These are phyloP conservation scores for Lactarius indigo DNA, from an alignment of 768 basidiomycete genomes.

Conservation along the genomic window DNA sequence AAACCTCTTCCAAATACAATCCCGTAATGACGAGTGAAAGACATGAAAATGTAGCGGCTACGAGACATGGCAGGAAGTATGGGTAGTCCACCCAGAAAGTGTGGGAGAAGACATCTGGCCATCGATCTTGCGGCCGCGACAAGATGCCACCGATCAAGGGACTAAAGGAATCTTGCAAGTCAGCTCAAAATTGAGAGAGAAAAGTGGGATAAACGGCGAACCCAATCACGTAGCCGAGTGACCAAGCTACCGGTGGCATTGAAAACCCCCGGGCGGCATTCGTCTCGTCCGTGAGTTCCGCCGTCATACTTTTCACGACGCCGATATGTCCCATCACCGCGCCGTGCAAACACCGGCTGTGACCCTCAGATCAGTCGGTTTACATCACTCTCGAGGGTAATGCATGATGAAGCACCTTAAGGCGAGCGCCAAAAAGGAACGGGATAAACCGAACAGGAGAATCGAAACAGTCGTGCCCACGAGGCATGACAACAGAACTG, in stretches of 20 bases:
- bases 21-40: neutral
- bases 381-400: neutral
- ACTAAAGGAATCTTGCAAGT: neutral
- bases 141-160: slow-evolving; percentile 25
- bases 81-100: slow-evolving; percentile 27
- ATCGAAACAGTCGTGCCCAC: neutral
- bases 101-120: slow-evolving; percentile 18
- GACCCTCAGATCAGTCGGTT: neutral
- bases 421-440: neutral
- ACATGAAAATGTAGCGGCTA: neutral
- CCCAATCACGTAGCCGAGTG: neutral
- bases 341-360: neutral
- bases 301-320: neutral
- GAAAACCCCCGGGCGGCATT: neutral
- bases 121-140: slow-evolving; percentile 26
- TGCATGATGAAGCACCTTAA: neutral
- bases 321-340: neutral
- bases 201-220: slow-evolving; percentile 20
- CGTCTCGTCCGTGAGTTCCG: neutral
- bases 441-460: neutral
- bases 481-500: neutral
- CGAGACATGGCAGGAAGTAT: slow-evolving; percentile 28
- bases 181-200: neutral
- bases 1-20: slow-evolving; percentile 3
- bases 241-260: neutral